These are phyloP conservation scores for Candolleomyces eurysporus DNA, from an alignment of 768 basidiomycete species.

Conservation along the genomic window DNA sequence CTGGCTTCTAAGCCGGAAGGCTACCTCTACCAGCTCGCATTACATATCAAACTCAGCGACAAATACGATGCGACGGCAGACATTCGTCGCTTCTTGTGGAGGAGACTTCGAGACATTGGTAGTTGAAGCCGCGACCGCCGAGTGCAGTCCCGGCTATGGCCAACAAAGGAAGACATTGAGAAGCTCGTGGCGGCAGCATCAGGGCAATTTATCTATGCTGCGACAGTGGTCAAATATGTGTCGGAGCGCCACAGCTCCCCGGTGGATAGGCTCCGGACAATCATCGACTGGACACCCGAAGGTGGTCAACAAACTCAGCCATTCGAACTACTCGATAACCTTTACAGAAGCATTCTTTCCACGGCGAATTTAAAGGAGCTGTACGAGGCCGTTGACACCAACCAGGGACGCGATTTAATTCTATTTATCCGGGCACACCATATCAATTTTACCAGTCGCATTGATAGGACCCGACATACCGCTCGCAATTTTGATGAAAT, in stretches of 20 bases:
- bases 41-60: not conserved
- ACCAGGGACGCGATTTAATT: not conserved
- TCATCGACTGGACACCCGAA: not conserved
- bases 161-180: conserved; percentile 3
- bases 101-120: not conserved
- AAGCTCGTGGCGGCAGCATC: conserved; percentile 11
- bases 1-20: too few species aligned
- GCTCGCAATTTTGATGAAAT: not conserved
- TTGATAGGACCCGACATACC: not conserved
- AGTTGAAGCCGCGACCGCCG: not conserved
- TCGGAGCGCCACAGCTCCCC: conserved; percentile 10
- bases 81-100: not conserved
- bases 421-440: not conserved
- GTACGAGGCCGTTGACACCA: not conserved
- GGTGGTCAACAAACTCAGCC: too few species aligned
- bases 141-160: conserved; percentile 5
- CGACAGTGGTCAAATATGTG: conserved; percentile 12
- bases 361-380: not conserved
- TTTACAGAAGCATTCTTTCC: conserved; percentile 6
- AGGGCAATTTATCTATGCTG: conserved; percentile 15
- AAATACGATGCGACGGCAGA: not conserved
- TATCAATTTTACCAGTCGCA: not conserved
- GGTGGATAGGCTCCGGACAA: not conserved
- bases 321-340: conserved; percentile 4
- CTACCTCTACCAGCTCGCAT: too few species aligned